Evolutionary conservation across 2,329 filamentous ascomycete species (phyloP).

Genomic region (Fusarium albidum): DNA sequence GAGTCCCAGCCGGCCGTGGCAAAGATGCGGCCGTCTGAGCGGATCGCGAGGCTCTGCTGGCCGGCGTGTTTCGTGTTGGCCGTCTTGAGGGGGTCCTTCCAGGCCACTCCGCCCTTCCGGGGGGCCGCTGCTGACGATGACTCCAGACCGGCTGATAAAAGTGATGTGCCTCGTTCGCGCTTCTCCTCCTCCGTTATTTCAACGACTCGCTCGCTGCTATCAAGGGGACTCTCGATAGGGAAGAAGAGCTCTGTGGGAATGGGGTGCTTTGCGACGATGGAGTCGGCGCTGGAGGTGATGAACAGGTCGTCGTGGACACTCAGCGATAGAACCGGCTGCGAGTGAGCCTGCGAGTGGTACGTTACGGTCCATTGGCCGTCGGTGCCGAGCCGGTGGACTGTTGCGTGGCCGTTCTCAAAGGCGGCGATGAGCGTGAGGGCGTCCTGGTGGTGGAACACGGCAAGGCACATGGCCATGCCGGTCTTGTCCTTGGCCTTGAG

Average conservation of each 20-base stretch:
- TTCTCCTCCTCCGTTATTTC: constrained; percentile 35
- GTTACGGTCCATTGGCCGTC: constrained; percentile 56
- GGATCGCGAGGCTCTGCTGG: constrained; percentile 81
- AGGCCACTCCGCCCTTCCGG: constrained; percentile 35
- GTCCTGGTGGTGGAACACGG: constrained; percentile 61
- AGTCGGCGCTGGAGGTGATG: constrained; percentile 84
- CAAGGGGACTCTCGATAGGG: constrained; percentile 7
- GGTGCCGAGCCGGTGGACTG: constrained; percentile 64
- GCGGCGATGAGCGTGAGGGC: constrained; percentile 73
- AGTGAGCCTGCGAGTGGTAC: constrained; percentile 74
- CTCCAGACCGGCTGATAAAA: constrained; percentile 37
- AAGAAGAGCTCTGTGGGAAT: constrained; percentile 53
- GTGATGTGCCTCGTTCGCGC: constrained; percentile 20
- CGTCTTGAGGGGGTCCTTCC: constrained; percentile 63
- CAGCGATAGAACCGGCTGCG: constrained; percentile 83
- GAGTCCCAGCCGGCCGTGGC: constrained; percentile 95
- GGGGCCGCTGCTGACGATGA: constrained; percentile 15
- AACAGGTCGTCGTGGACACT: constrained; percentile 67
- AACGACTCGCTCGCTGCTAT: constrained; percentile 34
- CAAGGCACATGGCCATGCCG: constrained; percentile 91
- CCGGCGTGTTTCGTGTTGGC: constrained; percentile 87
- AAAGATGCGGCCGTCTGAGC: constrained; percentile 83
- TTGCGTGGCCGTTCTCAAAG: constrained; percentile 85
- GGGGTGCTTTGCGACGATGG: constrained; percentile 78
- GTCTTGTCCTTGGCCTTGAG: constrained; percentile 59